Conservation (phyloP, 1,284 basidiomycete species). For the Neolentinus lepideus region DNA sequence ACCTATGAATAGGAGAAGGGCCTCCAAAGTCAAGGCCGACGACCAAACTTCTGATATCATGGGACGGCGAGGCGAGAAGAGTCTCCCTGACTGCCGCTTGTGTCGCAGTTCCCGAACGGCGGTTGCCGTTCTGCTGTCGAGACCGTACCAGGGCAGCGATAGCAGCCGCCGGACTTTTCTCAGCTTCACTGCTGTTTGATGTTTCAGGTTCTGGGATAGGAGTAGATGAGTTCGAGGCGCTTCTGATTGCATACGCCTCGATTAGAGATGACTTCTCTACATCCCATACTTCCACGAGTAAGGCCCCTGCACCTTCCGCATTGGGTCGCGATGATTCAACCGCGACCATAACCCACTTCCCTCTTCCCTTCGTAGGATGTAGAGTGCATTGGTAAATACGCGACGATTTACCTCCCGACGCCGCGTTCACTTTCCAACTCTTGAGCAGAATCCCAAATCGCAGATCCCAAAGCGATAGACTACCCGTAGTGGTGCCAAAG, state of each 20-base stretch:
- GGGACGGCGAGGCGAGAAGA: constrained; percentile 36
- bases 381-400: constrained; percentile 67
- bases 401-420: constrained; percentile 41
- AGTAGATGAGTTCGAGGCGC: constrained; percentile 31
- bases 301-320: constrained; percentile 32
- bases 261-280: constrained; percentile 62
- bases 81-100: constrained; percentile 20
- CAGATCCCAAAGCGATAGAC: constrained; percentile 88
- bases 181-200: constrained; percentile 43
- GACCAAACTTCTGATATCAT: constrained; percentile 57
- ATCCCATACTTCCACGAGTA: constrained; percentile 75
- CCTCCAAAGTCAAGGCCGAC: constrained; percentile 72
- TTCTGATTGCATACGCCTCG: constrained; percentile 58
- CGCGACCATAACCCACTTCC: constrained; percentile 86
- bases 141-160: constrained; percentile 50
- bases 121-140: constrained; percentile 26
- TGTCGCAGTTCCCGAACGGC: constrained; percentile 12
- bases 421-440: constrained; percentile 76
- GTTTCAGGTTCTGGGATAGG: constrained; percentile 31
- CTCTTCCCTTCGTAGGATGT: constrained; percentile 83
- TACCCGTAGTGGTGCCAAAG: constrained; percentile 80
- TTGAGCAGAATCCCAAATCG: constrained; percentile 88
- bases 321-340: constrained; percentile 45
- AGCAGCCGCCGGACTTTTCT: constrained; percentile 57
- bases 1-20: constrained; percentile 43